These are phyloP conservation scores for Evansstolkia leycettana DNA, from an alignment of 495 filamentous ascomycete species.

Conservation along the genomic window DNA sequence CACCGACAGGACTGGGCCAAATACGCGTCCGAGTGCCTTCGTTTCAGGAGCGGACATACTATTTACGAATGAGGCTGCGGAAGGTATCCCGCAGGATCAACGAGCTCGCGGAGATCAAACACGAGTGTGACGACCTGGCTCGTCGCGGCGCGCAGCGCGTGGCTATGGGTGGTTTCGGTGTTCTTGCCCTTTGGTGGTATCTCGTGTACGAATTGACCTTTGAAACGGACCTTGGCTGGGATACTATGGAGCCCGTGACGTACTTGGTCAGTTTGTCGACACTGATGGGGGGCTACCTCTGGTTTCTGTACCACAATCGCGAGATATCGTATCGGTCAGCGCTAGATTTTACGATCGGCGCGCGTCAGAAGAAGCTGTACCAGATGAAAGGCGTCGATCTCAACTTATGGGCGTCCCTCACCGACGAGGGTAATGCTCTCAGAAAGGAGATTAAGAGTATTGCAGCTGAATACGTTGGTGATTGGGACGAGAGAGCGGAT, in stretches of 20 bases:
- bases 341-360: slow-evolving; percentile 71
- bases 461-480: slow-evolving; percentile 83
- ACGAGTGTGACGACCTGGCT: slow-evolving; percentile 68
- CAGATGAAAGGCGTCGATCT: slow-evolving; percentile 61
- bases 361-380: slow-evolving; percentile 69
- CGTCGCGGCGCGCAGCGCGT: slow-evolving; percentile 66
- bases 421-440: slow-evolving; percentile 73
- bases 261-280: slow-evolving; percentile 75
- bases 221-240: slow-evolving; percentile 71
- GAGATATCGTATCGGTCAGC: slow-evolving; percentile 78
- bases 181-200: slow-evolving; percentile 67
- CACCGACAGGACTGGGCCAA: slow-evolving; percentile 39
- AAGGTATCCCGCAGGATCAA: slow-evolving; percentile 59
- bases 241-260: slow-evolving; percentile 83
- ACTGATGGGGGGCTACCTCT: slow-evolving; percentile 81
- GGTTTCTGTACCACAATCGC: slow-evolving; percentile 88
- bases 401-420: slow-evolving; percentile 59
- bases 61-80: slow-evolving; percentile 61
- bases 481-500: slow-evolving; percentile 78
- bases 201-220: slow-evolving; percentile 70
- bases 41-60: slow-evolving; percentile 82
- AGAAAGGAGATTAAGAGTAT: slow-evolving; percentile 70
- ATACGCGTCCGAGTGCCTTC: slow-evolving; percentile 72
- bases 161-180: slow-evolving; percentile 64
- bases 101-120: slow-evolving; percentile 56